These are phyloP conservation scores for Rhodotorula sp. DNA, from an alignment of 1,284 basidiomycete genomes.

Conservation along the genomic window DNA sequence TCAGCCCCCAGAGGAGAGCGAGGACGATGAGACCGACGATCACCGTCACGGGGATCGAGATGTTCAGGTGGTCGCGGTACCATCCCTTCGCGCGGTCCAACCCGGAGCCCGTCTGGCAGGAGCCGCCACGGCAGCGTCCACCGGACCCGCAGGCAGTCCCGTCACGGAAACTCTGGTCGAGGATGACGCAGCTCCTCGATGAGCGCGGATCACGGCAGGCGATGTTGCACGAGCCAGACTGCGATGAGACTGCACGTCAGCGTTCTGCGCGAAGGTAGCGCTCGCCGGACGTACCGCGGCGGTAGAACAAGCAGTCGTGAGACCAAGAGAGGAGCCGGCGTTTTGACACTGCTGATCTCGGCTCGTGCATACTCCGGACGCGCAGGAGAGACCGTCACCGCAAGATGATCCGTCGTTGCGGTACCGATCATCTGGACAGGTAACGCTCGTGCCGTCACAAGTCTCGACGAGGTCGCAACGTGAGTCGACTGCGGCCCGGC, in stretches of 20 bases:
- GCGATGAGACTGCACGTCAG: background rate
- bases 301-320: constrained; percentile 63
- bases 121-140: constrained; percentile 57
- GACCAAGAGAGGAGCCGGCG: constrained; percentile 64
- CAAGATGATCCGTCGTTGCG: constrained; percentile 68
- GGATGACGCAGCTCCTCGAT: constrained; percentile 62
- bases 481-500: constrained; percentile 66
- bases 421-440: constrained; percentile 69
- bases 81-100: constrained; percentile 64
- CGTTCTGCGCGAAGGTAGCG: too few relatives aligned
- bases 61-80: constrained; percentile 64
- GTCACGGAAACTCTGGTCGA: constrained; percentile 73
- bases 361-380: constrained; percentile 78
- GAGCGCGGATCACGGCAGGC: constrained; percentile 71
- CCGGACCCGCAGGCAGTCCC: constrained; percentile 74
- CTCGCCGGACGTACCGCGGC: constrained; percentile 30
- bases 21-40: constrained; percentile 62
- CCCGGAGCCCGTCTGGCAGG: constrained; percentile 61
- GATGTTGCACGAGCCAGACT: constrained; percentile 54
- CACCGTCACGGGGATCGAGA: constrained; percentile 66
- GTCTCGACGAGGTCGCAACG: constrained; percentile 74
- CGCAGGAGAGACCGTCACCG: constrained; percentile 69
- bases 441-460: constrained; percentile 71
- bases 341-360: constrained; percentile 72
- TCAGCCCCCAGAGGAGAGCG: constrained; percentile 46